Evolutionary conservation across 306 rosid genomes (phyloP), one percentile per base, ranked within the genome.

Genomic region (Trifolium repens): DNA sequence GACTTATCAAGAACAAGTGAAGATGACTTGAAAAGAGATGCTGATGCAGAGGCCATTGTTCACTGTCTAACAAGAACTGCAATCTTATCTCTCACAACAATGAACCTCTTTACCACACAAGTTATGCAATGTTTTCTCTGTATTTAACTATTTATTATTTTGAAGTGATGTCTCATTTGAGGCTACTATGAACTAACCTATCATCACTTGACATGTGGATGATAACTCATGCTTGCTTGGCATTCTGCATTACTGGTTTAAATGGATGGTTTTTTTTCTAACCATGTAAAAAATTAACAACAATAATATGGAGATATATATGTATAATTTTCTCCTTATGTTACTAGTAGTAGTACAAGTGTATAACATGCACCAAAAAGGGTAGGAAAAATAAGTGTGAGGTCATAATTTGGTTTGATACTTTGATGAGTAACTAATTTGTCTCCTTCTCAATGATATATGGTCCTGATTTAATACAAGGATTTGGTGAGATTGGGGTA

Each of bases 1-100:
- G 89, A 89, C 84, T 91, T 94, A 79, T 94, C 94, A n/a, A 94
- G 83, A 71, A 94, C 88, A 10, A 92, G 86, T 42, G 96, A 35
- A 5, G 39, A 87, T 49, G 98, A 78, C 67, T 91, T 94, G 76
- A 94, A 90, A 65, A 93, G 78, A 74, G 97, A 85, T 8, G 96
- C 94, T 2, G 93, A 91, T 4, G 93, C 96, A 86, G 91, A 88
- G 54, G 92, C 84, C 86, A 76, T 78, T 50, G 13, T 63, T 71
- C 43, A 30, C 27, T 59, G 62, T 53, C 17, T 26, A 19, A 74
- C 57, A 67, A 10, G 37, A 58, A 58, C 16, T 24, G 64, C 64
- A 58, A 71, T 72, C 98, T 94, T 94, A 94, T 94, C 97, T 69
- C 82, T 80, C 44, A 79, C 47, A 61, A 27, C 85, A 63, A 76